phyloP scores from a whole-genome alignment of 306 rosid genomes.

The Begonia fuchsioides region DNA sequence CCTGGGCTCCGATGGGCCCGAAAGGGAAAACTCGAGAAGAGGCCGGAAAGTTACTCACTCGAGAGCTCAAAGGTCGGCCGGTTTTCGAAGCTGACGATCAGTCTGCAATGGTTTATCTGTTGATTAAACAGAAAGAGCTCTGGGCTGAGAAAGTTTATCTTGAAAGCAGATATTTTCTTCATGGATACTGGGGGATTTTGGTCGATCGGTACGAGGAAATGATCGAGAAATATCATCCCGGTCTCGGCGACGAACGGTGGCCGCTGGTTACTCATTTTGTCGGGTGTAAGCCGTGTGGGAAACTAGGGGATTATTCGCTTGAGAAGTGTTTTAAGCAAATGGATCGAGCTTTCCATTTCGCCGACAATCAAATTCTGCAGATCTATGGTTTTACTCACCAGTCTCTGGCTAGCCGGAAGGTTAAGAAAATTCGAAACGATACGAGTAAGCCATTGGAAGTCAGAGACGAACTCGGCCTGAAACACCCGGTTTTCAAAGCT shows the following conservation, averaged over 20 bases:
- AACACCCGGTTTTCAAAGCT: conserved; percentile 64
- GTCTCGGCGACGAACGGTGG: conserved; percentile 82
- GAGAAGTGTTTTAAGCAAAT: conserved; percentile 76
- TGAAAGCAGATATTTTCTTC: conserved; percentile 54
- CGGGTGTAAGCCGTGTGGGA: conserved; percentile 91
- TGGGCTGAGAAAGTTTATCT: conserved; percentile 77
- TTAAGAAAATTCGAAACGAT: conserved; percentile 60
- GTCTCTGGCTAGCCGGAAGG: conserved; percentile 43
- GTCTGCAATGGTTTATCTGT: conserved; percentile 72
- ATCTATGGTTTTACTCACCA: conserved; percentile 71
- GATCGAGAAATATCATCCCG: conserved; percentile 66
- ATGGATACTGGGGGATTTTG: conserved; percentile 86
- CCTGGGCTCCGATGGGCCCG: conserved; percentile 97
- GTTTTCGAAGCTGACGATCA: conserved; percentile 87
- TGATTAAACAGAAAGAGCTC: conserved; percentile 30
- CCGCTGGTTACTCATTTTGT: conserved; percentile 90
- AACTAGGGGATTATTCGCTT: conserved; percentile 77
- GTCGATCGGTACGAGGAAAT: conserved; percentile 75
- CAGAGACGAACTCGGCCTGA: conserved; percentile 68
- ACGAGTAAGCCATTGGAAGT: conserved; percentile 51
- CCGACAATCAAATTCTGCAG: conserved; percentile 76
- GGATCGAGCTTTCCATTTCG: conserved; percentile 82
- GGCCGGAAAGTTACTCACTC: conserved; percentile 61
- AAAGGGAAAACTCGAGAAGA: conserved; percentile 72
- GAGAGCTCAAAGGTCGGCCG: conserved; percentile 49